Conservation (phyloP, 306 rosid species). For the Cicer arietinum region DNA sequence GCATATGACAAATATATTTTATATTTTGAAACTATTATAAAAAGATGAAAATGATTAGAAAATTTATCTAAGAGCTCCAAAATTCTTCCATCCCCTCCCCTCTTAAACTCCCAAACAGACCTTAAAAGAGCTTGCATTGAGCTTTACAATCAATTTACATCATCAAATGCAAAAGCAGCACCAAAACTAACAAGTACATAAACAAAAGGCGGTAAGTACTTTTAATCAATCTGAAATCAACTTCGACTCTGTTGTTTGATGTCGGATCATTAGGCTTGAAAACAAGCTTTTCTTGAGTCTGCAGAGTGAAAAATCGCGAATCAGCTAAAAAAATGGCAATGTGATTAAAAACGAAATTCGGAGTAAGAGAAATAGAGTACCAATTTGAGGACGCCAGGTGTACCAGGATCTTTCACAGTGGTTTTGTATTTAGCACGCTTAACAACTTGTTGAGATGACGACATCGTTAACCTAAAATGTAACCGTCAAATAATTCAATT, state of each 20-base stretch:
- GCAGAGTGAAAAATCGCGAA: constrained; percentile 37
- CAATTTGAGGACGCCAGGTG: constrained; percentile 81
- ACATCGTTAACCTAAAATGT: constrained; percentile 51
- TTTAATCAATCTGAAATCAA: constrained; percentile 61
- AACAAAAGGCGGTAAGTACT: constrained; percentile 49
- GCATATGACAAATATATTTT: too few relatives aligned
- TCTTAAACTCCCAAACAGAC: too few relatives aligned
- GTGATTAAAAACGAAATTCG: constrained; percentile 2
- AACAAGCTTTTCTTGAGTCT: constrained; percentile 64
- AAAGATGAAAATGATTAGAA: too few relatives aligned
- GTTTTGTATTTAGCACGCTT: constrained; percentile 85
- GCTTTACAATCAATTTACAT: not conserved
- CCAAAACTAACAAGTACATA: constrained; percentile 26
- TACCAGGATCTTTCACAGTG: constrained; percentile 78
- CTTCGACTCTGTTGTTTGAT: constrained; percentile 65
- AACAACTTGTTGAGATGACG: constrained; percentile 55
- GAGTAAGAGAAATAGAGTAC: constrained; percentile 40
- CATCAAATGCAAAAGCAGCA: not conserved
- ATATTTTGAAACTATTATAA: too few relatives aligned
- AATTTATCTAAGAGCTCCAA: too few relatives aligned
- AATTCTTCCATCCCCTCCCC: too few relatives aligned
- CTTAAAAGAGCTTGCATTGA: not conserved
- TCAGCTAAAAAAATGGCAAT: not conserved
- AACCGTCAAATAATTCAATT: not conserved
- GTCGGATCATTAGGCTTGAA: constrained; percentile 81